A percentile compares a stretch with the other conserved stretches of the same genome.
phyloP scores from a whole-genome alignment of 73 alveolate species.

The Paramecium sexaurelia region DNA sequence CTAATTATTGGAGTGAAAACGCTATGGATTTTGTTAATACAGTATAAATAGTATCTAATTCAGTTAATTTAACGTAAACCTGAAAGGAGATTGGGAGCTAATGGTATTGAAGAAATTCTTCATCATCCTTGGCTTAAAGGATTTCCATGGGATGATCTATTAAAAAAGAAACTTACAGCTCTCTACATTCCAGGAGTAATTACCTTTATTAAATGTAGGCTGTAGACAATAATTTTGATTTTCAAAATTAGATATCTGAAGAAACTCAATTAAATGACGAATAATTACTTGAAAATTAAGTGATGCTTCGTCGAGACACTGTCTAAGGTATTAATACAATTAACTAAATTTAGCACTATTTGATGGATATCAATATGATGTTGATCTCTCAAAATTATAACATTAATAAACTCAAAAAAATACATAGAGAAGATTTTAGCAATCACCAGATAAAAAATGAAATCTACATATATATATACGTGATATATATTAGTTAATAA shows the following conservation, averaged over 20 bases:
- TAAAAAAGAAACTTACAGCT: constrained; percentile 69
- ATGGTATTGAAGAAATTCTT: constrained; percentile 79
- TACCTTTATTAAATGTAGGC: not conserved
- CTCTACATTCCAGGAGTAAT: constrained; percentile 69
- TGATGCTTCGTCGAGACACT: not conserved
- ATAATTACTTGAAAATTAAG: not conserved
- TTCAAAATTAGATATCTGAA: constrained; percentile 21
- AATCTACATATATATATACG: not conserved
- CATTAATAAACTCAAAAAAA: constrained; percentile 43
- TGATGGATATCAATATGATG: constrained; percentile 47
- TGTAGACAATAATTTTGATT: constrained; percentile 42
- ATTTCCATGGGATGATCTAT: constrained; percentile 82
- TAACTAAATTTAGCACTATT: not conserved
- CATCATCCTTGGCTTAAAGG: constrained; percentile 82
- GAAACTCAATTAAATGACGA: constrained; percentile 33
- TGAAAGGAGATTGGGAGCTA: constrained; percentile 77
- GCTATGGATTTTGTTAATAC: constrained; percentile 90
- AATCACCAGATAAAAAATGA: constrained; percentile 44
- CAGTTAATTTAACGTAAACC: constrained; percentile 74
- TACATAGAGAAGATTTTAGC: not conserved
- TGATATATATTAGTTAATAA: not conserved
- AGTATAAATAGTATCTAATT: constrained; percentile 31
- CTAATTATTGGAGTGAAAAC: constrained; percentile 89
- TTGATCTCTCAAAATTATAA: constrained; percentile 24
- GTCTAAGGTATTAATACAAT: not conserved